phyloP scores from a whole-genome alignment of 2,329 filamentous ascomycete species.

The Simplicillium aogashimaense region DNA sequence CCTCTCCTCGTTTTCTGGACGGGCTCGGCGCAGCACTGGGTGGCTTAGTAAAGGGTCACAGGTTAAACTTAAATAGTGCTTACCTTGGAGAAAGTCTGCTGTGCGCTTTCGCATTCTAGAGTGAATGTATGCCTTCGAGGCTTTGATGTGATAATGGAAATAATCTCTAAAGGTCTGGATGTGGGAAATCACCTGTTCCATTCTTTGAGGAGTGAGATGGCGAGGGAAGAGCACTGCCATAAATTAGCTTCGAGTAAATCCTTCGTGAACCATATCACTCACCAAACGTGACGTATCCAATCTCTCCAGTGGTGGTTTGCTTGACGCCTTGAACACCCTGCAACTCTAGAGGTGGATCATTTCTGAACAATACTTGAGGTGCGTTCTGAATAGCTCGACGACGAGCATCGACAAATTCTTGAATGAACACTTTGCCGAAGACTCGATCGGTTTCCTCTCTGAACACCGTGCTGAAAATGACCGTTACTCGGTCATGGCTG shows the following conservation, averaged over 20 bases:
- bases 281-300: slow-evolving; percentile 99
- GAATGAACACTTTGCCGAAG: slow-evolving; percentile 95
- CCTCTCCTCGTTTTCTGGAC: slow-evolving; percentile 92
- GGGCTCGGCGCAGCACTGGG: slow-evolving; percentile 83
- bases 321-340: slow-evolving; percentile 78
- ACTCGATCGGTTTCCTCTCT: slow-evolving; percentile 95
- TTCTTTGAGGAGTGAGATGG: slow-evolving; percentile 81
- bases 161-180: slow-evolving; percentile 99
- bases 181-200: slow-evolving; percentile 93
- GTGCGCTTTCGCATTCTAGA: slow-evolving; percentile 96
- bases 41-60: background rate
- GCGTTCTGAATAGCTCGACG: slow-evolving; percentile 95
- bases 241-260: slow-evolving; percentile 7
- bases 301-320: slow-evolving; percentile 66
- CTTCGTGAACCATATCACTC: slow-evolving; percentile 16
- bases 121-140: slow-evolving; percentile 98
- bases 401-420: slow-evolving; percentile 96
- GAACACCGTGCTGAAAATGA: slow-evolving; percentile 98
- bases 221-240: slow-evolving; percentile 80
- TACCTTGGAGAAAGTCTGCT: slow-evolving; percentile 95
- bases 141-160: slow-evolving; percentile 99
- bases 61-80: slow-evolving; percentile 15
- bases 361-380: slow-evolving; percentile 91
- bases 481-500: slow-evolving; percentile 91
- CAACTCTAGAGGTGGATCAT: slow-evolving; percentile 86